These are phyloP conservation scores for Suillus subalutaceus DNA, from an alignment of 768 basidiomycete genomes.

Conservation along the genomic window DNA sequence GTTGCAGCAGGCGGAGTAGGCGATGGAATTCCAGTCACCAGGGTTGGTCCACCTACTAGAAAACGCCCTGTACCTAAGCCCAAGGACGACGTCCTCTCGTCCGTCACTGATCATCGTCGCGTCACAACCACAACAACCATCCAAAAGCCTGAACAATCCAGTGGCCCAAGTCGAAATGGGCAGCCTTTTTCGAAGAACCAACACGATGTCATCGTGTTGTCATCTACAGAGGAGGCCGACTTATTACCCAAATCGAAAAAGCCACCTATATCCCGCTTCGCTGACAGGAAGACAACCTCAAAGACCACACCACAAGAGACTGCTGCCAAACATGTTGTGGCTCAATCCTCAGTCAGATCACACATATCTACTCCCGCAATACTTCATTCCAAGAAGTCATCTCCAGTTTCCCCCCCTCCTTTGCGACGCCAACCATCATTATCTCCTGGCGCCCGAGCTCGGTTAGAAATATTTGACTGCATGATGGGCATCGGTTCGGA, in stretches of 20 bases:
- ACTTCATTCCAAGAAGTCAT: neutral
- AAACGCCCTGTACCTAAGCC: constrained; percentile 17
- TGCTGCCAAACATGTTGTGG: neutral
- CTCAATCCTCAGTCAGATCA: neutral
- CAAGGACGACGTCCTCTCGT: constrained; percentile 14
- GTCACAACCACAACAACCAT: neutral
- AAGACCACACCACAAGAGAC: neutral
- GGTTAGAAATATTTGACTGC: constrained; percentile 33
- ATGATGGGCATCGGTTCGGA: constrained; percentile 18
- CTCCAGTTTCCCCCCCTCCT: neutral
- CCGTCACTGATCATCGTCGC: neutral
- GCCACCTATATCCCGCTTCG: constrained; percentile 2
- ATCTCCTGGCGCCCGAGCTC: constrained; percentile 30
- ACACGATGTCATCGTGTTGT: neutral
- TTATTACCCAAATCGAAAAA: neutral
- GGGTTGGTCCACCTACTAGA: constrained; percentile 1
- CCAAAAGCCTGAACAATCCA: neutral
- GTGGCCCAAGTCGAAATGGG: neutral
- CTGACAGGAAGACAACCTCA: neutral
- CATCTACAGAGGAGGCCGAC: neutral
- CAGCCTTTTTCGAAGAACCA: neutral
- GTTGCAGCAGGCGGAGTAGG: neutral
- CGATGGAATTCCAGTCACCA: neutral
- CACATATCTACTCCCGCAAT: neutral
- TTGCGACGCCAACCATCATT: constrained; percentile 18